phyloP scores from a whole-genome alignment of 2,329 filamentous ascomycete genomes.

The Pseudogymnoascus sp. region DNA sequence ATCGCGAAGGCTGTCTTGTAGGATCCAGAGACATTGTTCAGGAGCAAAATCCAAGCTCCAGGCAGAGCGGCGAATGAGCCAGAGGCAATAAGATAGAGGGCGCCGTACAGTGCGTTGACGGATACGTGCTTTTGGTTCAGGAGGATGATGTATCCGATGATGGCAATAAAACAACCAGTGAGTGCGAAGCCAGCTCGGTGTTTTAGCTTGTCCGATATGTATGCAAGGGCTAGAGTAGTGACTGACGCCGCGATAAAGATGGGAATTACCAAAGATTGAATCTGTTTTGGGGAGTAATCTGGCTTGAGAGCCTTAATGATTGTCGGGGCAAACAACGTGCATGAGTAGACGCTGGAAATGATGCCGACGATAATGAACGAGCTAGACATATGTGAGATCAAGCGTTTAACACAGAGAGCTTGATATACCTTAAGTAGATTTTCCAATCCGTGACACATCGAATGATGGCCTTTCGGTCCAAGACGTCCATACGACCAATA shows the following conservation, averaged over 20 bases:
- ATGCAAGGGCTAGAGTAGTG: constrained; percentile 27
- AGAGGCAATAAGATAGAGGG: constrained; percentile 29
- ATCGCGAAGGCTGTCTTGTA: constrained; percentile 33
- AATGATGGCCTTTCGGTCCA: constrained; percentile 12
- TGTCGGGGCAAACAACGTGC: constrained; percentile 34
- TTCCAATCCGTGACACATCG: constrained; percentile 31
- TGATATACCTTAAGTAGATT: constrained; percentile 27
- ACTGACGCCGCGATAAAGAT: constrained; percentile 30
- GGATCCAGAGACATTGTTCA: constrained; percentile 44
- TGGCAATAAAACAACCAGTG: constrained; percentile 23
- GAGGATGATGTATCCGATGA: constrained; percentile 30
- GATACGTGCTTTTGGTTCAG: constrained; percentile 23
- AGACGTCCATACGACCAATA: constrained; percentile 15
- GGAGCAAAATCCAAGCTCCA: constrained; percentile 38
- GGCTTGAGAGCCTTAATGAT: constrained; percentile 33
- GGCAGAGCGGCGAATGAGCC: constrained; percentile 29
- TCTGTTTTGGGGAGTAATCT: constrained; percentile 29
- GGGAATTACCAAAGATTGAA: constrained; percentile 33
- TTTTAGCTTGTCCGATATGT: constrained; percentile 28
- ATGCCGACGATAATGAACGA: constrained; percentile 29
- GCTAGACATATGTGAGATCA: constrained; percentile 19
- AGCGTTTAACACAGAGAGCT: not conserved
- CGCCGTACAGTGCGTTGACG: constrained; percentile 23
- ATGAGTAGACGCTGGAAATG: constrained; percentile 28
- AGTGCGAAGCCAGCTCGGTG: constrained; percentile 32